Base-by-base conservation (phyloP, 2,329 filamentous ascomycete species). In the Colletotrichum paranaense region DNA sequence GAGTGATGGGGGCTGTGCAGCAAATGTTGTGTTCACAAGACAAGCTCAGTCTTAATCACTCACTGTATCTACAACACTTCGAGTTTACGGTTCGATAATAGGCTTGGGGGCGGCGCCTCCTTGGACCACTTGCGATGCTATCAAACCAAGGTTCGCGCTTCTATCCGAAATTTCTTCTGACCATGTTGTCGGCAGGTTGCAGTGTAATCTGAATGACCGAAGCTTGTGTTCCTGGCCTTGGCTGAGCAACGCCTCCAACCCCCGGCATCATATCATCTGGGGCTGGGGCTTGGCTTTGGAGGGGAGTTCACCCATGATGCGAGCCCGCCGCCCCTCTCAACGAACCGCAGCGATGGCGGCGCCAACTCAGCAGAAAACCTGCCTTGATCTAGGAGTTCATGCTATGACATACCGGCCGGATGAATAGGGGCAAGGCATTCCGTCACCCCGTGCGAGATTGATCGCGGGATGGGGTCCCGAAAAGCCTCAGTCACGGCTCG, bases 1-100 rank as follows among this genome's bases (percentile, higher is more conserved):
- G 56, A 70, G 56, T 42, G 66, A 65, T 19, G 57, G 59, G 67
- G 71, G 71, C 71, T 73, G 60, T 73, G 71, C 38, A 73, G 28
- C n/a, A 9, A 58, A 24, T 46, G 14, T 59, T 65, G n/a, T 73
- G 30, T 52, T 62, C 60, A 70, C 56, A 66, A 46, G 56, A 73
- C 46, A 22, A 22, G 2, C 26, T 62, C 38, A 14, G 49, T 46
- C 26, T 42, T 56, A 32, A 52, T 58, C 49, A 71, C 59, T 71
- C 49, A 71, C 59, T 71, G 67, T 73, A 73, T 49, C 62, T 53
- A 73, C 56, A 56, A 73, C 56, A 42, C 60, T 42, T 66, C 46
- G 32, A 60, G 59, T 66, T 57, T 70, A 59, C 32, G 30, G 59
- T 56, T 42, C 69, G 53, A 52, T 32, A 30, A 42, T 68, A 30